phyloP scores from a whole-genome alignment of 169 alveolate species.

The Plasmodium vinckei region DNA sequence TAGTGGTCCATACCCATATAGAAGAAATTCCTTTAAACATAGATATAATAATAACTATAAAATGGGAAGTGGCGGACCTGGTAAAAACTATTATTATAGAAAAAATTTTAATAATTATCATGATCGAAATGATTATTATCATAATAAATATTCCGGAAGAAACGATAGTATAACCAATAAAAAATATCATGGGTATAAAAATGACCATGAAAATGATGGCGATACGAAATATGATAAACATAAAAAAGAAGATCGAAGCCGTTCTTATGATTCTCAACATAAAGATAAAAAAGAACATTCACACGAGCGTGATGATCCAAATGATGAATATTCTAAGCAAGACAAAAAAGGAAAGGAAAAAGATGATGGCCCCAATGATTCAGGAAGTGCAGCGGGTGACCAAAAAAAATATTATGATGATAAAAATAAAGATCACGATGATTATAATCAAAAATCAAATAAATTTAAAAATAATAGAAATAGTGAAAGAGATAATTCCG shows the following conservation, averaged over 20 bases:
- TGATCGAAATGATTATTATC: conserved; percentile 27
- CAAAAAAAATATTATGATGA: conserved; percentile 15
- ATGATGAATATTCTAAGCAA: background rate
- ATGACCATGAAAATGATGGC: conserved; percentile 15
- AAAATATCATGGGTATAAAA: conserved; percentile 27
- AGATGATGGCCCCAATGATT: background rate
- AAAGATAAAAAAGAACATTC: conserved; percentile 5
- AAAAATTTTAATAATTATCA: conserved; percentile 27
- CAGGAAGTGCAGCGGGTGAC: background rate
- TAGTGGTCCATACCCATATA: conserved; percentile 14
- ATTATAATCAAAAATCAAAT: conserved; percentile 11
- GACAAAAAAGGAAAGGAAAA: background rate
- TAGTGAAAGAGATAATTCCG: no score
- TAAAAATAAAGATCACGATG: conserved; percentile 30
- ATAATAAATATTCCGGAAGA: conserved; percentile 6
- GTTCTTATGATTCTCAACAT: conserved; percentile 9
- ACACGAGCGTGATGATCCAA: background rate
- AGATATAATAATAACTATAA: conserved; percentile 39
- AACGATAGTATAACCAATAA: conserved; percentile 15
- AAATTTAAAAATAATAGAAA: background rate
- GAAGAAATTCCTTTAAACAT: conserved; percentile 38
- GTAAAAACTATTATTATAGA: conserved; percentile 23
- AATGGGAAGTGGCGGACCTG: background rate
- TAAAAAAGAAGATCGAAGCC: conserved; percentile 9
- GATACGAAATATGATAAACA: background rate